Evolutionary conservation across 306 rosid species (phyloP).

Genomic region (Rosa multiflora): DNA sequence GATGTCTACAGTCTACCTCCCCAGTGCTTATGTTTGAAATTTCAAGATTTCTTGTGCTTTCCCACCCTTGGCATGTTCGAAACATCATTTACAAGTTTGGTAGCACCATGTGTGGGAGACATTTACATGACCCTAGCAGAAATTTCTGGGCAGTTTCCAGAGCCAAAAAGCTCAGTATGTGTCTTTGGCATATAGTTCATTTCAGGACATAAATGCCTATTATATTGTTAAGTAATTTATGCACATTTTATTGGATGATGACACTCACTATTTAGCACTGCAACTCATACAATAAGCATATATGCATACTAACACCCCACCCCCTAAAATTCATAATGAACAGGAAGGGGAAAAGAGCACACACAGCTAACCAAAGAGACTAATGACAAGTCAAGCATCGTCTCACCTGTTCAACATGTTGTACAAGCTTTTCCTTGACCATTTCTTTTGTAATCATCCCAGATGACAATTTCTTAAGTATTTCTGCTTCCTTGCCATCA

Average conservation of each 20-base stretch:
- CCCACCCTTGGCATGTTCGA: background rate
- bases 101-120: background rate
- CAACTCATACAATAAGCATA: background rate
- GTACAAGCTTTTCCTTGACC: slow-evolving; percentile 69
- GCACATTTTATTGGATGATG: background rate
- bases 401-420: slow-evolving; percentile 87
- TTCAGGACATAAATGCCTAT: background rate
- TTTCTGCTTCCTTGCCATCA: slow-evolving; percentile 49
- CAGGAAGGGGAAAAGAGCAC: slow-evolving; percentile 6
- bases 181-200: background rate
- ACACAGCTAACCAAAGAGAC: background rate
- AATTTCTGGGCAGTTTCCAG: background rate
- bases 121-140: background rate
- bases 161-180: background rate
- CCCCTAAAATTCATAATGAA: background rate
- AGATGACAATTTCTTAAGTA: slow-evolving; percentile 59
- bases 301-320: background rate
- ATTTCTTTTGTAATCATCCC: slow-evolving; percentile 69
- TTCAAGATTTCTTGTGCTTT: background rate
- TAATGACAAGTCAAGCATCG: slow-evolving; percentile 7
- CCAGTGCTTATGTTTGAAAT: background rate
- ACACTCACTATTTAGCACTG: background rate
- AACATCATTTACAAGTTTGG: background rate
- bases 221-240: background rate
- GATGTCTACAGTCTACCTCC: background rate